Base-by-base conservation (phyloP, 1,284 basidiomycete genomes). In the Trichosporon coremiiforme region DNA sequence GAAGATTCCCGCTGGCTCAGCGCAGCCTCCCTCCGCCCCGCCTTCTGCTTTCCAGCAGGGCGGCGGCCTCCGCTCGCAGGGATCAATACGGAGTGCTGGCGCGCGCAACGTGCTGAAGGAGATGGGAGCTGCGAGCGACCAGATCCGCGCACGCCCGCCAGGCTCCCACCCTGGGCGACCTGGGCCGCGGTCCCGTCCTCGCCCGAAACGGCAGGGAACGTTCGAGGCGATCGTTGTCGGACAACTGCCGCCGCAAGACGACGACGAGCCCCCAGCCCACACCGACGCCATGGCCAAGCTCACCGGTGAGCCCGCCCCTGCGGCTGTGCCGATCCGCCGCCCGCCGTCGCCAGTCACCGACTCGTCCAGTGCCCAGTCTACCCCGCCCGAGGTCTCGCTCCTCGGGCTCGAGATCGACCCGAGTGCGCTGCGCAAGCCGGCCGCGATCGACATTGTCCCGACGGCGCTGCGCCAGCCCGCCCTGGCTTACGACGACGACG, bases 141-240 rank as follows among this genome's bases (percentile, higher is more conserved):
- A 62, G 57, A 62, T 62, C 57, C 29, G 57, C 29, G 57, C 57
- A 5, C 57, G 57, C 13, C 57, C 57, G 17, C 57, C 57, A 9
- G 57, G 57, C 57, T 62, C 57, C 17, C 57, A 62, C 57, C 57
- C 57, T 12, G 57, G 57, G 6, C 57, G 57, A 8, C 57, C 57
- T 9, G 64, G 50, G 33, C 65, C 47, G 65, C 50, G 50, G 13
- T 22, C 13, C 65, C 45, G 50, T 9, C 65, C 31, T 4, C 35
- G 45, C 17, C 65, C n/a, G 45, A 20, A 35, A n/a, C 31, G 41
- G 13, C 65, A 47, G 25, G 45, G 65, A 15, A 66, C 79, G 25
- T 74, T 73, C 8, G 76, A 73, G 13, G 76, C 76, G 65, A 76
- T 72, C 75, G 33, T 66, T 47, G 50, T 62, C 15, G 57, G 57